These are phyloP conservation scores for Pseudogymnoascus sp. DNA, from an alignment of 2,329 filamentous ascomycete species.

Conservation along the genomic window DNA sequence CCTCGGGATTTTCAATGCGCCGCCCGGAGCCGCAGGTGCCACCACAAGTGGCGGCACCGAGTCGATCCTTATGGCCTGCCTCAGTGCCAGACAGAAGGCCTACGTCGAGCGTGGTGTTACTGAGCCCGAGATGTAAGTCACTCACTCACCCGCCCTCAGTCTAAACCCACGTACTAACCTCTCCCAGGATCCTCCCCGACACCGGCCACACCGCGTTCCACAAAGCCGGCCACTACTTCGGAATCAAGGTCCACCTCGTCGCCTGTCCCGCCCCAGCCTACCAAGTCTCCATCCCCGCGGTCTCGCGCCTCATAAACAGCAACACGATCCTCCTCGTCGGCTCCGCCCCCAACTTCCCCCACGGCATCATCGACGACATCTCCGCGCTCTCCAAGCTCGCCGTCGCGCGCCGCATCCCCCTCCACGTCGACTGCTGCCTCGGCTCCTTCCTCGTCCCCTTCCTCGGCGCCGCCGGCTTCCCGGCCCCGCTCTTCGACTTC, in stretches of 20 bases:
- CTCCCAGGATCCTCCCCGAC: conserved; percentile 75
- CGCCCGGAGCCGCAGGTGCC: conserved; percentile 74
- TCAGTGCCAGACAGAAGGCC: conserved; percentile 84
- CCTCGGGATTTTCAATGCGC: conserved; percentile 79
- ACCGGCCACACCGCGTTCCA: conserved; percentile 95
- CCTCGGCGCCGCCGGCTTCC: conserved; percentile 88
- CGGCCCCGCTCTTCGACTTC: conserved; percentile 85
- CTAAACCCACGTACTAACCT: conserved; percentile 17
- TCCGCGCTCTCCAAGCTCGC: conserved; percentile 75
- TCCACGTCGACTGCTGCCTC: conserved; percentile 96
- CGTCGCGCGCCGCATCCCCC: conserved; percentile 65
- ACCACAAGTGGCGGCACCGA: conserved; percentile 92
- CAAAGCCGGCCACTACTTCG: conserved; percentile 92
- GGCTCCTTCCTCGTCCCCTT: conserved; percentile 92
- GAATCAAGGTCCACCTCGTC: conserved; percentile 88
- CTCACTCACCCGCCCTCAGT: background rate
- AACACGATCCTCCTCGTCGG: conserved; percentile 93
- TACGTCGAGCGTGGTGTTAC: conserved; percentile 77
- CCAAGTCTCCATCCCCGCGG: conserved; percentile 70
- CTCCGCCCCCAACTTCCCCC: conserved; percentile 93
- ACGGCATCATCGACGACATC: conserved; percentile 97
- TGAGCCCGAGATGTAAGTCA: conserved; percentile 80
- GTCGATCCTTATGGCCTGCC: conserved; percentile 90
- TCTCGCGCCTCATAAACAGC: conserved; percentile 79
- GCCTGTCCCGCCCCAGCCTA: conserved; percentile 76